phyloP scores from a whole-genome alignment of 164 flowering plant species.

The Aristolochia contorta region DNA sequence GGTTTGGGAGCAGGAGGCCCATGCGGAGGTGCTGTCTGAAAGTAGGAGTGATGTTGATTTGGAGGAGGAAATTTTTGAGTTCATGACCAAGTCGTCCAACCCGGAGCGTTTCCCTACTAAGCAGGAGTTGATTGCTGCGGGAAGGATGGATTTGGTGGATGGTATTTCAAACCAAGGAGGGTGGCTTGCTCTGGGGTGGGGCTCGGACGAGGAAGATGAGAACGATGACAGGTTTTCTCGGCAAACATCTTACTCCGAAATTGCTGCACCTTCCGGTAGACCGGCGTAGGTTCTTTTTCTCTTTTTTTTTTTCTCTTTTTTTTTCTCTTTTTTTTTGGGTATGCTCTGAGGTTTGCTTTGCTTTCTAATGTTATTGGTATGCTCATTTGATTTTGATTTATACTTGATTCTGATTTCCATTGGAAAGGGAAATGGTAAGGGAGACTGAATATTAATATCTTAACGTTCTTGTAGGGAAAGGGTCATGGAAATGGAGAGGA shows the following conservation, averaged over 20 bases:
- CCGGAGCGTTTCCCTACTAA: conserved; percentile 61
- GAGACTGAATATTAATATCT: background rate
- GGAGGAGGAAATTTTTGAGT: conserved; percentile 69
- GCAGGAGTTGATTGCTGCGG: conserved; percentile 56
- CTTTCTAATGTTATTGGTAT: no score
- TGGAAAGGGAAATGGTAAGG: background rate
- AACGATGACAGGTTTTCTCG: conserved; percentile 13
- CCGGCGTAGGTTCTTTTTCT: background rate
- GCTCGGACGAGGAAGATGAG: conserved; percentile 23
- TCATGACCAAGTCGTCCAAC: conserved; percentile 54
- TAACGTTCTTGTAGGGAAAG: conserved; percentile 6
- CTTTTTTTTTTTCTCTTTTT: background rate
- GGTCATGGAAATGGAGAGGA: conserved; percentile 16
- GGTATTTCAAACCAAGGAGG: conserved; percentile 53
- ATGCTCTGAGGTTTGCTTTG: no score
- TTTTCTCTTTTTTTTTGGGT: no score
- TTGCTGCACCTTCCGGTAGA: conserved; percentile 19
- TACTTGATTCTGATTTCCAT: conserved; percentile 17
- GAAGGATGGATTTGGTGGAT: conserved; percentile 71
- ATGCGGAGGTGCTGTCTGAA: background rate
- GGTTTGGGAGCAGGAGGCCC: background rate
- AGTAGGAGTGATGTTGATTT: conserved; percentile 8
- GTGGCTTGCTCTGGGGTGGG: conserved; percentile 84
- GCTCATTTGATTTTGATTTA: no score
- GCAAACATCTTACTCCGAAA: conserved; percentile 5